Percentiles rank a stretch among this genome's conserved stretches.
These are phyloP conservation scores for Yarrowia osloensis DNA, from an alignment of 805 yeast species.

Conservation along the genomic window DNA sequence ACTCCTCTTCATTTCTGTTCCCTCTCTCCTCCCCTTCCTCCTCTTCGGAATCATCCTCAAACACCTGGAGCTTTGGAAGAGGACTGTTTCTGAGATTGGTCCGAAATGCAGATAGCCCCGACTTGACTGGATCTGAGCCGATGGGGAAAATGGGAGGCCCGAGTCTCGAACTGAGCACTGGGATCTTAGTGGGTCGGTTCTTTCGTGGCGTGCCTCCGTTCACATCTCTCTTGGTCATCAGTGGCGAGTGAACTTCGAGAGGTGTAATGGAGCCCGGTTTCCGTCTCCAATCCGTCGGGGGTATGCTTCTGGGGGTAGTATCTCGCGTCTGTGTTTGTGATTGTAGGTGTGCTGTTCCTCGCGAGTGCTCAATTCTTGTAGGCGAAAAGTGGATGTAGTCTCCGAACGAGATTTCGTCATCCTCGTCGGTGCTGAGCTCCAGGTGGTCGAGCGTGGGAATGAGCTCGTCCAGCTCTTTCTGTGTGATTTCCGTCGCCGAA, in stretches of 20 bases:
- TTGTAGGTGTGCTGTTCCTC: not conserved
- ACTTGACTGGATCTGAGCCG: not conserved
- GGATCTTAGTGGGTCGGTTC: not conserved
- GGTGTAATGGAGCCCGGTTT: not conserved
- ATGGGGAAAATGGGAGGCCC: not conserved
- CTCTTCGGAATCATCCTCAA: not conserved
- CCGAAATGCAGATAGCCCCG: not conserved
- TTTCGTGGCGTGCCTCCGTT: not conserved
- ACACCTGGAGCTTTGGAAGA: not conserved
- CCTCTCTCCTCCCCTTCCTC: not conserved
- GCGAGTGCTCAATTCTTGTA: not conserved
- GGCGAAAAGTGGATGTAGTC: constrained; percentile 1
- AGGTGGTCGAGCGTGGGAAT: not conserved
- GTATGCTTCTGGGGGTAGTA: not conserved
- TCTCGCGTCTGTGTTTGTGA: not conserved
- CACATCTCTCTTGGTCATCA: not conserved
- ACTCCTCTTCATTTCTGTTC: no score
- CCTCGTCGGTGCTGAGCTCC: not conserved
- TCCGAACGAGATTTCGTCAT: not conserved
- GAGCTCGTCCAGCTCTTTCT: constrained; percentile 2
- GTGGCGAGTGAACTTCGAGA: not conserved
- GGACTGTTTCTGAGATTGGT: not conserved
- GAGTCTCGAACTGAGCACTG: constrained; percentile 3
- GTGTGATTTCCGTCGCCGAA: not conserved
- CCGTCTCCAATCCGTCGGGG: not conserved